Evolutionary conservation across 306 rosid species (phyloP).

Genomic region (Medicago ruthenica): DNA sequence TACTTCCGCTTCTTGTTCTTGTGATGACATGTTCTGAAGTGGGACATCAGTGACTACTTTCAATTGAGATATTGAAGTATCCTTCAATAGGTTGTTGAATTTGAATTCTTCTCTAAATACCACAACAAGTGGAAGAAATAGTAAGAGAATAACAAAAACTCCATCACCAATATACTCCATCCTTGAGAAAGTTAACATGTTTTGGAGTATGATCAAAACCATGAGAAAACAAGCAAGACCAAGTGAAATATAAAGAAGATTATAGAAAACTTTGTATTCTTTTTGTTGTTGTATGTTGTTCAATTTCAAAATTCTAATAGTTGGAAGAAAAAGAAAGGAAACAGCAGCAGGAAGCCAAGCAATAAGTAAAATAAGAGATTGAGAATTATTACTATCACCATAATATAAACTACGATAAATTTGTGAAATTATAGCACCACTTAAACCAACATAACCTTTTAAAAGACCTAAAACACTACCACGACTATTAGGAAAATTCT

Average conservation of each 20-base stretch:
- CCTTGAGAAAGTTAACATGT: constrained; percentile 45
- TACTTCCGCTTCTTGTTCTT: not conserved
- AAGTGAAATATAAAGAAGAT: constrained; percentile 63
- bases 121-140: constrained; percentile 59
- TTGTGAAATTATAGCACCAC: constrained; percentile 75
- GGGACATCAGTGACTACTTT: constrained; percentile 37
- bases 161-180: constrained; percentile 46
- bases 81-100: constrained; percentile 30
- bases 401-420: constrained; percentile 57
- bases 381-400: constrained; percentile 39
- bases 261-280: constrained; percentile 56
- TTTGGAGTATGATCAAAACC: constrained; percentile 61
- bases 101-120: constrained; percentile 57
- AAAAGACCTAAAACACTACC: constrained; percentile 73
- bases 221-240: constrained; percentile 64
- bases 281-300: constrained; percentile 25
- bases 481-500: constrained; percentile 67
- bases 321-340: constrained; percentile 55
- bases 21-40: not conserved
- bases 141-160: constrained; percentile 47
- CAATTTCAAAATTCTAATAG: constrained; percentile 44
- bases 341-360: constrained; percentile 74
- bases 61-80: not conserved
- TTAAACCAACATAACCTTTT: constrained; percentile 77
- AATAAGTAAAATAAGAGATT: constrained; percentile 61